Base-by-base conservation (phyloP, 2,329 filamentous ascomycete genomes). In the Monosporascus sp. region DNA sequence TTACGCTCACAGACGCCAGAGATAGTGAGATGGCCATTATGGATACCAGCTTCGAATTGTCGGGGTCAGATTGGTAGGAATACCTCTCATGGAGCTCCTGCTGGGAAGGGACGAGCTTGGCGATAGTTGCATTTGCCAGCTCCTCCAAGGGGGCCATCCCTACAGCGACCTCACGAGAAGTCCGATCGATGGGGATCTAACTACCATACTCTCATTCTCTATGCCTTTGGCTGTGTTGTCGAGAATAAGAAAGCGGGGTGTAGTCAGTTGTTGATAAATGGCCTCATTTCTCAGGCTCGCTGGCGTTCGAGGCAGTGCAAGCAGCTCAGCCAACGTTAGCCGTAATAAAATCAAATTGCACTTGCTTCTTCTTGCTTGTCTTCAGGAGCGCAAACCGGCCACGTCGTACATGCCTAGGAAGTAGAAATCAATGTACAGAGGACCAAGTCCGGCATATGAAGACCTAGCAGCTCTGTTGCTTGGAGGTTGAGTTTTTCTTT, bases 1-100 rank as follows among this genome's bases (percentile, higher is more conserved):
- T 51, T 35, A 89, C 71, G 60, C 86, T 89, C 58, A 84, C 55
- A 1, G 73, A 70, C 4, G 76, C 71, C 24, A 74, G 64, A 3
- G 67, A 60, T 18, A 84, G 60, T 1, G 78, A 70, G 8, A 78
- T 61, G 53, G 70, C 71, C 40, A 70, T 66, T 49, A 76, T 60
- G 9, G 67, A 54, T 35, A 61, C 26, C 37, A 60, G 55, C 43
- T 62, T 48, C 15, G 56, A 45, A 38, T 61, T 52, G 17, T 46
- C 49, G 20, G 48, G 37, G 22, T 55, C 46, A 11, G 43, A 26
- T 17, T 46, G 43, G 20, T 31, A 46, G 22, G 26, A 14, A 46
- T 20, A 44, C 20, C 43, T 46, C 14, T 18, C 17, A 8, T 14
- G 17, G 8, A 28, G 7, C 20, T 15, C n/a, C 20, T 46, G 11